Conservation (phyloP, 495 filamentous ascomycete genomes). For the Cercophora sp. region DNA sequence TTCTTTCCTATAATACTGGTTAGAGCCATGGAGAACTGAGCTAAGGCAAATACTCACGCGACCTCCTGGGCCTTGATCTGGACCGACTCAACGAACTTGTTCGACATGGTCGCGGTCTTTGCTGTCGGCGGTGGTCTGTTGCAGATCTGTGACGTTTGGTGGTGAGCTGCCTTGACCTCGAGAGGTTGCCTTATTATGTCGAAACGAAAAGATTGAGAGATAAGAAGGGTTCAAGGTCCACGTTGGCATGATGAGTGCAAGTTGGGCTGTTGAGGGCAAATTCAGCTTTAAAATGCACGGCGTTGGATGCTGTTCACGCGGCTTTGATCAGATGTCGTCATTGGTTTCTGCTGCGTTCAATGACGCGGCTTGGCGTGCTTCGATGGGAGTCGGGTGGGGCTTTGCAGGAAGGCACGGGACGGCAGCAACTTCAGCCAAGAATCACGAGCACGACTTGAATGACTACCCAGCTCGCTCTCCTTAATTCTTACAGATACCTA, state of each 20-base stretch:
- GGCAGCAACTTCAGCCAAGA: too few species aligned
- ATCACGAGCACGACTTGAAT: not conserved
- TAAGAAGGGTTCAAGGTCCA: not conserved
- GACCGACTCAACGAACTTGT: conserved; percentile 26
- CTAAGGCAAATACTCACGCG: conserved; percentile 36
- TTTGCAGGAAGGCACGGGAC: too few species aligned
- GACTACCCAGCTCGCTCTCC: not conserved
- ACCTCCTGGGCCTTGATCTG: conserved; percentile 48
- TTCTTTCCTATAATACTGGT: conserved; percentile 39
- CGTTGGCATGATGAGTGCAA: not conserved
- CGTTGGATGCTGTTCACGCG: not conserved
- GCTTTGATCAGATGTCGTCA: conserved; percentile 21
- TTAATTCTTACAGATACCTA: not conserved
- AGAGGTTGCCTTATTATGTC: not conserved
- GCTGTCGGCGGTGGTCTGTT: too few species aligned
- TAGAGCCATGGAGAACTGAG: not conserved
- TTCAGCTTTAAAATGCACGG: not conserved
- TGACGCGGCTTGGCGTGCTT: conserved; percentile 2
- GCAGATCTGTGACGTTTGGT: too few species aligned
- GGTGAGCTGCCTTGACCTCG: not conserved
- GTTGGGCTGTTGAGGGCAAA: not conserved
- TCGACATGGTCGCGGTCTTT: conserved; percentile 17
- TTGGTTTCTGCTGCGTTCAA: conserved; percentile 9
- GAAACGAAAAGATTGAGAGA: not conserved
- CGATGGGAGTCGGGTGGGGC: too few species aligned